Percentiles rank a stretch among this genome's conserved stretches.
These are phyloP conservation scores for Ceratobasidium sp. DNA, from an alignment of 1,284 basidiomycete genomes.

Conservation along the genomic window DNA sequence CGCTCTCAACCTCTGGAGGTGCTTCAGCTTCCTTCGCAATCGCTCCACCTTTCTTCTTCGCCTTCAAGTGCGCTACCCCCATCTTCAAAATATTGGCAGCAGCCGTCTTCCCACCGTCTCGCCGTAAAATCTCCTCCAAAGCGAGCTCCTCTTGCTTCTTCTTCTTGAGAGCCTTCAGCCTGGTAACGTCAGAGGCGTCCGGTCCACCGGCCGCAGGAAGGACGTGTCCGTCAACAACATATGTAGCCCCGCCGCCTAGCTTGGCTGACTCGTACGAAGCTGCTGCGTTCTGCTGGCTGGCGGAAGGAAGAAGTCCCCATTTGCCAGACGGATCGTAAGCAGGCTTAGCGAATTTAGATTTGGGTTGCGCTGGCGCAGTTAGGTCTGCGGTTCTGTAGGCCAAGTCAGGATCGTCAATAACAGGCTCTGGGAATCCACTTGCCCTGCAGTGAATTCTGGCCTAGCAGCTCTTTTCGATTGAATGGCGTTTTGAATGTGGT, in stretches of 20 bases:
- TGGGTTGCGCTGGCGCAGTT: slow-evolving; percentile 48
- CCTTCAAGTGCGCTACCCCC: slow-evolving; percentile 42
- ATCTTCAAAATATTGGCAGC: slow-evolving; percentile 50
- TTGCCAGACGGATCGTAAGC: slow-evolving; percentile 69
- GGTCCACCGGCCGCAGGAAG: slow-evolving; percentile 57
- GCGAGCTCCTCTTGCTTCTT: slow-evolving; percentile 65
- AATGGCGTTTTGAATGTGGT: slow-evolving; percentile 84
- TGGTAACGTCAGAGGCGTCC: slow-evolving; percentile 58
- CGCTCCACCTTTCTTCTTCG: slow-evolving; percentile 51
- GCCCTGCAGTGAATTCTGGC: slow-evolving; percentile 86
- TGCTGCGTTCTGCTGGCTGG: slow-evolving; percentile 46
- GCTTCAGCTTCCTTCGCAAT: slow-evolving; percentile 24
- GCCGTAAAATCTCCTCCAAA: slow-evolving; percentile 62
- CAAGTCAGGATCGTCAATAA: slow-evolving; percentile 39
- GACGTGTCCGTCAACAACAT: slow-evolving; percentile 78
- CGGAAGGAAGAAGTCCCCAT: slow-evolving; percentile 71
- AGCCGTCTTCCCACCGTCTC: slow-evolving; percentile 47
- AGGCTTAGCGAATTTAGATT: slow-evolving; percentile 56
- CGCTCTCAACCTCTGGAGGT: slow-evolving; percentile 36
- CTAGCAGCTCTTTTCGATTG: slow-evolving; percentile 72
- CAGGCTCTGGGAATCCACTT: slow-evolving; percentile 45
- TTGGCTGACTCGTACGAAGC: slow-evolving; percentile 45
- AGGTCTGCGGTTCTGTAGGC: slow-evolving; percentile 45
- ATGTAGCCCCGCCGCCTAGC: slow-evolving; percentile 66
- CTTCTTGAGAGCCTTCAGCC: slow-evolving; percentile 67